Evolutionary conservation across 805 yeast genomes (phyloP), one percentile per base, ranked within the genome.

Genomic region (Tetrapisispora arboricola): DNA sequence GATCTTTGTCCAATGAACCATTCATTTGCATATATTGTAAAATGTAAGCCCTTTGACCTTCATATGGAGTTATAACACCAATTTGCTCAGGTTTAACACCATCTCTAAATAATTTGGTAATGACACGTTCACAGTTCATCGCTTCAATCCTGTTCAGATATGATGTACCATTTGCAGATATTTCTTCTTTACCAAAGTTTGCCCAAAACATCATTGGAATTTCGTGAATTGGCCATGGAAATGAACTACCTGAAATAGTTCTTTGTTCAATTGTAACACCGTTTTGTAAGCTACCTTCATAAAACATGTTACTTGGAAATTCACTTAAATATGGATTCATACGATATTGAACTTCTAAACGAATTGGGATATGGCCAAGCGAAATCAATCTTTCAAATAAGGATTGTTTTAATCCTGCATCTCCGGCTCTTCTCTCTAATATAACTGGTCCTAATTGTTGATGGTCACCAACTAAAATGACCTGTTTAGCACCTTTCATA

Each of bases 161-260:
- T 8, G 94, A 82, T 5, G 81, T 78, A 43, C 96, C 96, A 47
- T 77, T 72, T 0, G 79, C 75, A 19, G 92, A 77, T 39, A 88
- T 75, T 61, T 88, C 96, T 65, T 88, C 96, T 49, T 81, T 78
- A 30, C 96, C 95, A 55, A 78, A 77, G 49, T 80, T 80, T 0
- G 84, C 80, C 96, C 96, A 87, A 53, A 88, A 84, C 92, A 88
- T 83, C 95, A 86, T 85, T n/a, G 96, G 96, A 5, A 70, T 71
- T 37, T 76, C 80, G 19, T 70, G 68, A 21, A 83, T 79, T 1
- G 95, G 95, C 96, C 96, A 88, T n/a, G 95, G 95, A 65, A 87
- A 86, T 5, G 72, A 66, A 6, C 77, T 67, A 24, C 73, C 65
- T 1, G 63, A 46, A 16, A 79, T 57, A 12, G 72, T 64, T 46